Base-by-base conservation (phyloP, 495 filamentous ascomycete species). In the Filosporella fistucella region DNA sequence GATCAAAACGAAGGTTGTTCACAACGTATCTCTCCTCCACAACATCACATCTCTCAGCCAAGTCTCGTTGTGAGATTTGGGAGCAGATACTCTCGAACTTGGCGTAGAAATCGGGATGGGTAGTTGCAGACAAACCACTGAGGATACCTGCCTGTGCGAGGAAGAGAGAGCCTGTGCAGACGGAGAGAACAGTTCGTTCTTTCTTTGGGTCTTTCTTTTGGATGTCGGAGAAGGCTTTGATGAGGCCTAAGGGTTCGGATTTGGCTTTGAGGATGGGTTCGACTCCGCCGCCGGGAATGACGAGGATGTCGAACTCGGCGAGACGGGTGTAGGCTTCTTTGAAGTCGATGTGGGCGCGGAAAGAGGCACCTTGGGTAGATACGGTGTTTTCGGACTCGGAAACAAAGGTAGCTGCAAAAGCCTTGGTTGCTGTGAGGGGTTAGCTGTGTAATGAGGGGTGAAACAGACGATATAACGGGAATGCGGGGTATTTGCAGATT, bases 11-110 rank as follows among this genome's bases (percentile, higher is more conserved):
- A 35, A 84, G 74, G 62, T 88, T 88, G 68, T 88, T 88, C 58
- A 90, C 85, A 8, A 90, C 77, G 54, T 88, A 89, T 55, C 86
- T 74, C 59, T 85, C 82, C 50, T 89, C 84, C 49, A 89, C 71
- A 33, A 91, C 81, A 51, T 88, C 82, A 37, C 82, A 81, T 39
- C 79, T 73, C 62, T 82, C 77, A n/a, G 71, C 68, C 16, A 74
- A 42, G 47, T 76, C 71, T 25, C 72, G 65, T 21, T 73, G 69
- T 8, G 81, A 72, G 35, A 80, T 80, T 51, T 85, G 74, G 56
- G 78, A 78, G 63, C 84, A 86, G 30, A 88, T 60, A 43, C 70
- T 81, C 65, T 89, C 84, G 35, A 91, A 71, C 14, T 68, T 78
- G 42, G 74, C 77, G 46, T 84, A 70, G 54, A 63, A 72, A 49